A percentile compares a stretch with the other conserved stretches of the same genome.
phyloP scores from a whole-genome alignment of 768 basidiomycete species.

The Boletus rubroflammeus region DNA sequence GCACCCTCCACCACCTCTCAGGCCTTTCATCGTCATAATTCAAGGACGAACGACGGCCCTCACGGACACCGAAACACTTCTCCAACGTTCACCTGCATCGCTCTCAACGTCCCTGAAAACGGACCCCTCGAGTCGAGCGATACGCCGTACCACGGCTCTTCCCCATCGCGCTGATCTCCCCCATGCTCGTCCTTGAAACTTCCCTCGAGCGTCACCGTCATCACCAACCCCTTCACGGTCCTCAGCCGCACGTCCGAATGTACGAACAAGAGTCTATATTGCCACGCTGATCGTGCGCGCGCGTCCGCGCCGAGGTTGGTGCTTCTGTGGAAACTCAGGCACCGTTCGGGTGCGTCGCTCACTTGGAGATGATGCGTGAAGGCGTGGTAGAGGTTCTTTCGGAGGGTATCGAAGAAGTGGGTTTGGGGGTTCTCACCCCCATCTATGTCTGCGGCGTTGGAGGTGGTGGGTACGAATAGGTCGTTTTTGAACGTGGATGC shows the following conservation, averaged over 20 bases:
- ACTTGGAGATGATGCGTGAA: conserved; percentile 2
- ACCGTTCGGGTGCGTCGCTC: neutral
- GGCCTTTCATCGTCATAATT: neutral
- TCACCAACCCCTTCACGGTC: conserved; percentile 1
- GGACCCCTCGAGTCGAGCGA: neutral
- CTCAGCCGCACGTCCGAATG: neutral
- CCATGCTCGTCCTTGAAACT: neutral
- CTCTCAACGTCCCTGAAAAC: neutral
- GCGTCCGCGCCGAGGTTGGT: neutral
- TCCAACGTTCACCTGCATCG: conserved; percentile 4
- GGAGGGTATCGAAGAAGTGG: conserved; percentile 5
- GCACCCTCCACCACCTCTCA: neutral
- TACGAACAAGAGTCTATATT: conserved; percentile 1
- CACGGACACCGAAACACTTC: conserved; percentile 2
- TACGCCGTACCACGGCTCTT: conserved; percentile 1
- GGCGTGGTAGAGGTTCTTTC: neutral
- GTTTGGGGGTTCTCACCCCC: no score
- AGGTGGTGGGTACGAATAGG: neutral
- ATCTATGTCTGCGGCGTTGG: neutral
- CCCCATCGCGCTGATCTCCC: no score
- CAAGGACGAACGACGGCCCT: neutral
- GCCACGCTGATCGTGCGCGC: conserved; percentile 1
- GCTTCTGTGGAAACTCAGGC: neutral
- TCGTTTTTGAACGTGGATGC: neutral
- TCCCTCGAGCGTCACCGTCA: conserved; percentile 8